Evolutionary conservation across 106 monocot species (phyloP), one percentile per base, ranked within the genome.

Genomic region (Chionographis japonica): DNA sequence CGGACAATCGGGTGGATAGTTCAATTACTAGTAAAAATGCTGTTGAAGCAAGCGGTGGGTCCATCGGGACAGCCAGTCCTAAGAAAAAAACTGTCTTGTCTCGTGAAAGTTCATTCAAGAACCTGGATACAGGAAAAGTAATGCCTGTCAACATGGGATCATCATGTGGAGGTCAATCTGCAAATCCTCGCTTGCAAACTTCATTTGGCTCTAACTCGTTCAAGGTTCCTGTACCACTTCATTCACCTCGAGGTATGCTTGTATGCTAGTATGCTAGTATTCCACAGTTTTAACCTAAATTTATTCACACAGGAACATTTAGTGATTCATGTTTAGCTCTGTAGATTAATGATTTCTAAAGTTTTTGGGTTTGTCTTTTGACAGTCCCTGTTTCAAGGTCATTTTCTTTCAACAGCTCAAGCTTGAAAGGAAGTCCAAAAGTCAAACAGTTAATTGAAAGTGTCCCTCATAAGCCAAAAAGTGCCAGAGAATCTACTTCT

Each of bases 71-170:
- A 58, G 55, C 36, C 3, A 79, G 83, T 40, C 72, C 81, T 37
- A 81, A 63, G 38, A 80, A 62, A 54, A 80, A 70, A 62, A 16
- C 69, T 18, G 37, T 49, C 11, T 65, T 88, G 20, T 78, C 75
- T 46, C 78, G 74, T 54, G 85, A 79, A 16, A 74, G 18, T 62
- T 93, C 88, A 11, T 83, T 76, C 62, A 86, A 83, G 18, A 90
- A 74, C 65, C 54, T 58, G 54, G 73, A 78, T 67, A 11, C 50
- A 6, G 73, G 62, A 74, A 74, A 79, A 70, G 51, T 49, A 54
- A 84, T 60, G 61, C 67, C 40, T 56, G 18, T n/a, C 14, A 66
- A 64, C 38, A 50, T 63, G 17, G 60, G 67, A 54, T 2, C 49
- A 40, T 53, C 76, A 36, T 49, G 27, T 56, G 70, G 43, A 61